These are phyloP conservation scores for Yamadazyma epiphylla DNA, from an alignment of 1,139 yeast genomes.

Conservation along the genomic window DNA sequence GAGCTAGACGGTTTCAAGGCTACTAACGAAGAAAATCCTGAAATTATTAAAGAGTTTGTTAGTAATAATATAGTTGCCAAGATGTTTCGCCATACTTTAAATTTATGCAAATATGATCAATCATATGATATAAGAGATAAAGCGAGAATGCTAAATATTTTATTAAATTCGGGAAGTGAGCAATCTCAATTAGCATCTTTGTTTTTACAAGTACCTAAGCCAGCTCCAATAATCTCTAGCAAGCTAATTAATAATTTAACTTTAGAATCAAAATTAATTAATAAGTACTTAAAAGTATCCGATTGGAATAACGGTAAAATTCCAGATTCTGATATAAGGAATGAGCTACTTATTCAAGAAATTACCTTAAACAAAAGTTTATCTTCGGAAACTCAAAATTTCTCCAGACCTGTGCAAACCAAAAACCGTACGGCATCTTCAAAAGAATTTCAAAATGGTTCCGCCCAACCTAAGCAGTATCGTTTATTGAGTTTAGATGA, in stretches of 20 bases:
- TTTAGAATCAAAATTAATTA: conserved; percentile 16
- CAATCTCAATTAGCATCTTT: conserved; percentile 62
- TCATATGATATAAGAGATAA: conserved; percentile 82
- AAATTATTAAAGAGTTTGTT: conserved; percentile 26
- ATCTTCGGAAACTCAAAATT: too few relatives aligned
- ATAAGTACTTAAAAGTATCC: conserved; percentile 22
- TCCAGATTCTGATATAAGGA: conserved; percentile 37
- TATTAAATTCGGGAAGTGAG: conserved; percentile 32
- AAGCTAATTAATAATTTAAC: conserved; percentile 4
- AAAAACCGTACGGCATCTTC: too few relatives aligned
- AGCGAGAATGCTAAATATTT: conserved; percentile 66
- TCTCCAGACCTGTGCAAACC: too few relatives aligned
- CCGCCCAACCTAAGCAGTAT: too few relatives aligned
- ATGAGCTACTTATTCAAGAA: conserved; percentile 22
- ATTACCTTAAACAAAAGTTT: conserved; percentile 17
- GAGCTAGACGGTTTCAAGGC: conserved; percentile 27
- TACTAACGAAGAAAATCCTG: conserved; percentile 13
- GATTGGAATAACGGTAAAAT: conserved; percentile 35
- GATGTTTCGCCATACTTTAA: conserved; percentile 59
- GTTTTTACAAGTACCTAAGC: conserved; percentile 81
- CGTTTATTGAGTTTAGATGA: conserved; percentile 80
- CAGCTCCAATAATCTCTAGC: conserved; percentile 38
- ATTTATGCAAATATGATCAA: conserved; percentile 69
- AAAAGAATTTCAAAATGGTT: too few relatives aligned
- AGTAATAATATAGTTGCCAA: conserved; percentile 36